Evolutionary conservation across 2,329 filamentous ascomycete genomes (phyloP).

Genomic region (Blastomyces gilchristii): DNA sequence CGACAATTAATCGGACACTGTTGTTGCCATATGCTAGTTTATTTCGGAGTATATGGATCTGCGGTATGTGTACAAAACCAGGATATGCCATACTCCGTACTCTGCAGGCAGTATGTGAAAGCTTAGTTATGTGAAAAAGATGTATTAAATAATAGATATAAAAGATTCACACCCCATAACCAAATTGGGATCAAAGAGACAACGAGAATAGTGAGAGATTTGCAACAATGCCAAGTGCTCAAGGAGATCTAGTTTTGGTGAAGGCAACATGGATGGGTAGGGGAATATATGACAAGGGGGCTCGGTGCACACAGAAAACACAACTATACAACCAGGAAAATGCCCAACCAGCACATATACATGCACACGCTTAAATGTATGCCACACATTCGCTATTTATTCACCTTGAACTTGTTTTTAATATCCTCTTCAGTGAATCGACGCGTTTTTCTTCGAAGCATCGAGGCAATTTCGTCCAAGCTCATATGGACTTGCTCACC

Average conservation of each 20-base stretch:
- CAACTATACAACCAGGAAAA: not conserved
- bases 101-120: not conserved
- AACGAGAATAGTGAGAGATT: not conserved
- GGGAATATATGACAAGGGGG: not conserved
- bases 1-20: not conserved
- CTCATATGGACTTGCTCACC: constrained; percentile 59
- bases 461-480: constrained; percentile 50
- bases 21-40: constrained; percentile 1
- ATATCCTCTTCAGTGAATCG: constrained; percentile 58
- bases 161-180: too few relatives aligned
- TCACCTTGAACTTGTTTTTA: constrained; percentile 41
- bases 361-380: not conserved
- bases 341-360: not conserved
- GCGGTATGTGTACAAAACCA: not conserved
- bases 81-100: not conserved
- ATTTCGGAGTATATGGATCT: constrained; percentile 1
- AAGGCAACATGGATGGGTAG: not conserved
- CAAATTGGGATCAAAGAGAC: too few relatives aligned
- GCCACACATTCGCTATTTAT: not conserved
- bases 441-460: constrained; percentile 56
- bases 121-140: not conserved
- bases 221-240: not conserved
- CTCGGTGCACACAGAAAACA: not conserved
- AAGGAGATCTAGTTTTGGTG: not conserved
- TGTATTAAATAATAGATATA: too few relatives aligned